These are phyloP conservation scores for Taxillus chinensis DNA, from an alignment of 164 flowering plant genomes.

Conservation along the genomic window DNA sequence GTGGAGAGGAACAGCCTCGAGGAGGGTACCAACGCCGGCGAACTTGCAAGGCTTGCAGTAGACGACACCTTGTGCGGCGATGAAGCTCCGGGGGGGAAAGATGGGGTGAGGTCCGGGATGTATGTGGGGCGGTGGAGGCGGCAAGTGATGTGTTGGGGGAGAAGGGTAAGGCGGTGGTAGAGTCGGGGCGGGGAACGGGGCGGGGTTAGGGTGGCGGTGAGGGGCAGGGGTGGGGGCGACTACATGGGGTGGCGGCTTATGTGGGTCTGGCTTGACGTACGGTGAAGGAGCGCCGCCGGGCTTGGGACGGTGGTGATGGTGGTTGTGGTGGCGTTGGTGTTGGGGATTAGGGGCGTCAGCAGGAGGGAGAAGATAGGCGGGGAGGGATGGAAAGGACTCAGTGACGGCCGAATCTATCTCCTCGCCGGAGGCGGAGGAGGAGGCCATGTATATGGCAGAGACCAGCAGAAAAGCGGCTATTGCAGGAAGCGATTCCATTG, in stretches of 20 bases:
- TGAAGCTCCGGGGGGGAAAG: conserved; percentile 19
- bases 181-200: conserved; percentile 13
- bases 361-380: not conserved
- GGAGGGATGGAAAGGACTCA: not conserved
- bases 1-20: conserved; percentile 30
- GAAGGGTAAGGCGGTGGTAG: conserved; percentile 5
- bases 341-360: not conserved
- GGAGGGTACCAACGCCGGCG: conserved; percentile 27
- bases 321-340: conserved; percentile 1
- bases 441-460: too few species aligned
- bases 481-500: too few species aligned
- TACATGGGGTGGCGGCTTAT: conserved; percentile 2
- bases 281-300: not conserved
- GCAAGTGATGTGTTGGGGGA: not conserved
- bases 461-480: too few species aligned
- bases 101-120: conserved; percentile 1
- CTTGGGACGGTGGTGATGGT: conserved; percentile 6
- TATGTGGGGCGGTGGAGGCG: conserved; percentile 8
- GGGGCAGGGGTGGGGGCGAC: conserved; percentile 14
- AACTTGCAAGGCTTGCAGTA: conserved; percentile 63
- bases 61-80: conserved; percentile 60
- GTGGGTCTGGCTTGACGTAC: not conserved
- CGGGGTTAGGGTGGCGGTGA: not conserved
- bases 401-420: too few species aligned
- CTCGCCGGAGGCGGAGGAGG: too few species aligned